Evolutionary conservation across 768 basidiomycete species (phyloP).

Genomic region (Astraeus odoratus): DNA sequence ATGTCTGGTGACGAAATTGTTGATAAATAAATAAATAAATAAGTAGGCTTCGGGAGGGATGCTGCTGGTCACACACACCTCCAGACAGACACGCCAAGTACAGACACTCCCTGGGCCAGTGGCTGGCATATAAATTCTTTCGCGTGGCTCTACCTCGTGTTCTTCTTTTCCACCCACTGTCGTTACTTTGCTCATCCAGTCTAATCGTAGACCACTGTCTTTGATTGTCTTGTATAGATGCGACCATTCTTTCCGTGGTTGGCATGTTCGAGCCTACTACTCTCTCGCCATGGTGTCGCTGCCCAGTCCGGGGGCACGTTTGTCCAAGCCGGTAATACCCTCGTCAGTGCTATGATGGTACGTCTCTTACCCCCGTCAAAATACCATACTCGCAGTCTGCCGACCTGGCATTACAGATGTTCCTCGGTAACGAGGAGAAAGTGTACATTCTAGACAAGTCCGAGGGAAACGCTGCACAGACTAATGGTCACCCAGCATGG

Average conservation of each 20-base stretch:
- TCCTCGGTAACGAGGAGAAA: conserved; percentile 70
- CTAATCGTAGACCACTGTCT: background rate
- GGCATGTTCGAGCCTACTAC: background rate
- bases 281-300: background rate
- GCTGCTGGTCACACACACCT: no score
- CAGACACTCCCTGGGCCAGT: no score
- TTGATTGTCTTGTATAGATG: background rate
- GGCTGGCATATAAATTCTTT: no score
- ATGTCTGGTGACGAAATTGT: no score
- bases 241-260: background rate
- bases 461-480: conserved; percentile 61
- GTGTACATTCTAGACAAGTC: conserved; percentile 93
- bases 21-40: no score
- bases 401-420: conserved; percentile 44
- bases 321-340: conserved; percentile 26
- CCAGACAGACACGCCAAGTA: no score
- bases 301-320: conserved; percentile 22
- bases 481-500: conserved; percentile 70
- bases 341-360: conserved; percentile 52
- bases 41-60: no score
- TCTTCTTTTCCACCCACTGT: no score
- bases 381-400: background rate
- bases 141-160: background rate
- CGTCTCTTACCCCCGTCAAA: conserved; percentile 9
- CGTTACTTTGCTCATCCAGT: background rate